A percentile compares a stretch with the other conserved stretches of the same genome.
Conservation (phyloP, 345 rosid species). For the Toxicodendron radicans region DNA sequence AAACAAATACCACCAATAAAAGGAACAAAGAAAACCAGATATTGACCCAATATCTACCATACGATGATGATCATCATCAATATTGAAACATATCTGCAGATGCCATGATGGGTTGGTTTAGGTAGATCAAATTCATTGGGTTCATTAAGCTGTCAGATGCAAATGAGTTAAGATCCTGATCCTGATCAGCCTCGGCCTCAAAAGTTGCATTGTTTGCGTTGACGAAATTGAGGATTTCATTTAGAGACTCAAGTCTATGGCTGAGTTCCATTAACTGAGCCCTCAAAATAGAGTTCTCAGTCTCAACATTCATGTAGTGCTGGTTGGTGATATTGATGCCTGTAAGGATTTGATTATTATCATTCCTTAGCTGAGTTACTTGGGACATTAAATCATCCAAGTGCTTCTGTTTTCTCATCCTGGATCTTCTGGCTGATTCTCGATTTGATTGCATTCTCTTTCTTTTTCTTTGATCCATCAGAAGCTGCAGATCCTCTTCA, state of each 20-base stretch:
- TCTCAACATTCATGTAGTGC: constrained; percentile 58
- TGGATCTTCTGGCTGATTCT: constrained; percentile 85
- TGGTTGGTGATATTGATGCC: constrained; percentile 53
- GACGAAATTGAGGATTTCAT: constrained; percentile 55
- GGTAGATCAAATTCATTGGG: constrained; percentile 30
- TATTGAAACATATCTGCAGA: constrained; percentile 38
- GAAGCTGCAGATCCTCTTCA: constrained; percentile 46
- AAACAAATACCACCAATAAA: background rate
- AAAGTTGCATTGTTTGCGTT: constrained; percentile 25
- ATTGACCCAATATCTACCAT: constrained; percentile 17
- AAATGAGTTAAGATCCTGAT: constrained; percentile 12
- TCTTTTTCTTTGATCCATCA: constrained; percentile 70
- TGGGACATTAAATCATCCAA: constrained; percentile 64
- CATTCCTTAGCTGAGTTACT: constrained; percentile 47
- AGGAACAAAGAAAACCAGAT: constrained; percentile 5
- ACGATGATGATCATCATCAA: background rate
- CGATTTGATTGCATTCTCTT: constrained; percentile 88
- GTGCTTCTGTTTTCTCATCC: constrained; percentile 89
- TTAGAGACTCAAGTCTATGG: constrained; percentile 67
- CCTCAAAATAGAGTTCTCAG: constrained; percentile 69
- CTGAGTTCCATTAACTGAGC: constrained; percentile 75
- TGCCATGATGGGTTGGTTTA: constrained; percentile 48
- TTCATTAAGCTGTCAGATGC: constrained; percentile 31
- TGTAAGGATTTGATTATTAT: constrained; percentile 54
- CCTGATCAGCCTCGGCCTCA: constrained; percentile 25